Evolutionary conservation across 163 green algal genomes (phyloP), one percentile per base, ranked within the genome.

Genomic region (Scenedesmus sp.): DNA sequence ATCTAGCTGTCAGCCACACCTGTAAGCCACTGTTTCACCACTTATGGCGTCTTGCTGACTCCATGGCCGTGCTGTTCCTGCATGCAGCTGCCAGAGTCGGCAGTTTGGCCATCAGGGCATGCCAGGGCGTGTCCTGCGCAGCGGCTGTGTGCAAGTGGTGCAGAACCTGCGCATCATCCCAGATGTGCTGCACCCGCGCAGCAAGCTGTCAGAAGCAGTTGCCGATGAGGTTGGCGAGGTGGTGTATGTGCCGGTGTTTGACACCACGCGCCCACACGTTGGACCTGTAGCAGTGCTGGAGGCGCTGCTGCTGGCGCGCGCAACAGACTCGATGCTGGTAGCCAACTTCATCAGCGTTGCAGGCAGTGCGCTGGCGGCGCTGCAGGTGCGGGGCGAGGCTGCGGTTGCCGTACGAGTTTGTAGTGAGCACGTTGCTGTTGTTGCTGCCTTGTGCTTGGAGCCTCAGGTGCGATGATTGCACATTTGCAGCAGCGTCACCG

Each of bases 141-240:
- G 67, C 10, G 95, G 95, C 52, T 93, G 91, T 0, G 95, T 97
- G n/a, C 94, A 97, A 66, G 96, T 97, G 18, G 95, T 97, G 64
- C 95, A 97, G 88, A 93, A 94, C 77, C 84, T 95, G 10, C 83
- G 89, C 15, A 96, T 95, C 87, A 92, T 97, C 34, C 93, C 93
- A 18, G 82, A 76, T 3, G 91, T 92, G 9, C 77, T 94, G 52
- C 95, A 97, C 91, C 95, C 95, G 3, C 92, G 93, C 82, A 94
- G 94, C 92, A 86, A 91, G 60, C 84, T 97, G 2, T 85, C 79
- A 82, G 93, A 89, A 90, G 88, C 54, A 59, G 1, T 79, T n/a
- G 77, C 92, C 52, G 94, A 92, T 56, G 73, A 85, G 7, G 77
- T 95, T 52, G 94, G 86, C 1, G 94, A 94, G 82, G 91, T 89